phyloP scores from a whole-genome alignment of 1,284 basidiomycete genomes.

The Entoloma clypeatum region DNA sequence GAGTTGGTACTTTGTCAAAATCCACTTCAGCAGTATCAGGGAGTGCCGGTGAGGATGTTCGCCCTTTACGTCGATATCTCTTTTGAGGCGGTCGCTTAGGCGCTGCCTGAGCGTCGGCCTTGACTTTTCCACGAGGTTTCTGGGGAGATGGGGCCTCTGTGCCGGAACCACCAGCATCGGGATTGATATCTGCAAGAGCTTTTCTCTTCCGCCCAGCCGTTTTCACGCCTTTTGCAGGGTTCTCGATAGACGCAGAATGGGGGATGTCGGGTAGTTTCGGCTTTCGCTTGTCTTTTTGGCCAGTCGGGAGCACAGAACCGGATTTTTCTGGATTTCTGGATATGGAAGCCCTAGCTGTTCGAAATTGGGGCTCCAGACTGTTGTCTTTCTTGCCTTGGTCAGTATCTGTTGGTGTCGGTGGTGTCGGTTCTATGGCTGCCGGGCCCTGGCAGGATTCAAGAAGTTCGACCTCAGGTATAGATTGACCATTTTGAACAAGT shows the following conservation, averaged over 20 bases:
- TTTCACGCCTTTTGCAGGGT: neutral
- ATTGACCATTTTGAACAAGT: neutral
- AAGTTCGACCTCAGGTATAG: neutral
- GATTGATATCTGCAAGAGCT: slow-evolving; percentile 2
- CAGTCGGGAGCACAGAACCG: no score
- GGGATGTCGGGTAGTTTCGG: neutral
- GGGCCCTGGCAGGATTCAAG: neutral
- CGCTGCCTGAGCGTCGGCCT: neutral
- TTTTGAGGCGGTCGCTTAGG: slow-evolving; percentile 7
- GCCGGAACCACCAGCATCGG: neutral
- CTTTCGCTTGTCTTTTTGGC: no score
- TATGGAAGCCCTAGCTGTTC: no score
- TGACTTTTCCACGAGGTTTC: slow-evolving; percentile 8
- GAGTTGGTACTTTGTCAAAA: slow-evolving; percentile 10
- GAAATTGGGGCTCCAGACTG: no score
- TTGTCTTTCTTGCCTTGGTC: neutral
- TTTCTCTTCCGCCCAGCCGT: slow-evolving; percentile 14
- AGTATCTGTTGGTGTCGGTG: neutral
- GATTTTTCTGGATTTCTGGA: no score
- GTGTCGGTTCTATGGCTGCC: neutral
- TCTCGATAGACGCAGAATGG: neutral
- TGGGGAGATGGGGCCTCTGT: slow-evolving; percentile 6
- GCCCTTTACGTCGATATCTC: slow-evolving; percentile 17
- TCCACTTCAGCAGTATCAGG: slow-evolving; percentile 1
- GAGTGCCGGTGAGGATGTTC: slow-evolving; percentile 12